A percentile compares a stretch with the other conserved stretches of the same genome.
Evolutionary conservation across 345 rosid species (phyloP).

Genomic region (Hibiscus trionum): DNA sequence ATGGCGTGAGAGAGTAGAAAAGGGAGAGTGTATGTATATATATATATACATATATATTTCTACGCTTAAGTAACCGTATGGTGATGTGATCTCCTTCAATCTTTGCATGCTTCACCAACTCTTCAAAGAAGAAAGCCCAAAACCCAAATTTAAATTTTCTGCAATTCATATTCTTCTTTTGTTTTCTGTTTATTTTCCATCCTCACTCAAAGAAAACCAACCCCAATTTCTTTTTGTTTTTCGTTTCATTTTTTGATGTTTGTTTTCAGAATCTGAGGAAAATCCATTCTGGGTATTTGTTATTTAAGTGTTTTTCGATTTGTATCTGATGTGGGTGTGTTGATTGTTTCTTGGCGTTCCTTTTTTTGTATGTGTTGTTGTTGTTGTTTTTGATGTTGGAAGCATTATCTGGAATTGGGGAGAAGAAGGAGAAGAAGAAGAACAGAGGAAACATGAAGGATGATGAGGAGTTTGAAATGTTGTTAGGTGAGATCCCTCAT

Average conservation of each 20-base stretch:
- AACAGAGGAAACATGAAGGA: conserved; percentile 9
- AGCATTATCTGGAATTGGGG: background rate
- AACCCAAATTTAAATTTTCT: conserved; percentile 7
- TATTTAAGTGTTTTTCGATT: conserved; percentile 2
- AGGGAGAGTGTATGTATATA: conserved; percentile 6
- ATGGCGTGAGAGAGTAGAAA: conserved; percentile 21
- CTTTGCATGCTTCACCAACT: conserved; percentile 29
- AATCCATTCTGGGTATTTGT: conserved; percentile 12
- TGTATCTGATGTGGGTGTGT: conserved; percentile 11
- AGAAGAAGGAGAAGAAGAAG: background rate
- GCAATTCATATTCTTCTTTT: background rate
- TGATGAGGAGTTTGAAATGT: conserved; percentile 22
- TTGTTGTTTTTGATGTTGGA: conserved; percentile 4
- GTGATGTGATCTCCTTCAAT: conserved; percentile 13
- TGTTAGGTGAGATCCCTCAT: conserved; percentile 25
- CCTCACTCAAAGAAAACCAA: background rate
- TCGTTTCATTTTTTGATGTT: background rate
- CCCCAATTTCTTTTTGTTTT: background rate
- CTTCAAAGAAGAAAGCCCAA: conserved; percentile 9
- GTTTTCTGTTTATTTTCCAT: background rate
- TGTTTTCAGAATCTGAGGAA: conserved; percentile 6
- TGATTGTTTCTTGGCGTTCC: background rate
- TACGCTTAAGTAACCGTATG: conserved; percentile 19
- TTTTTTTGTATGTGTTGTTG: background rate
- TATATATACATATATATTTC: background rate